phyloP scores from a whole-genome alignment of 257 asterid species.

The Nicotiana undulata region DNA sequence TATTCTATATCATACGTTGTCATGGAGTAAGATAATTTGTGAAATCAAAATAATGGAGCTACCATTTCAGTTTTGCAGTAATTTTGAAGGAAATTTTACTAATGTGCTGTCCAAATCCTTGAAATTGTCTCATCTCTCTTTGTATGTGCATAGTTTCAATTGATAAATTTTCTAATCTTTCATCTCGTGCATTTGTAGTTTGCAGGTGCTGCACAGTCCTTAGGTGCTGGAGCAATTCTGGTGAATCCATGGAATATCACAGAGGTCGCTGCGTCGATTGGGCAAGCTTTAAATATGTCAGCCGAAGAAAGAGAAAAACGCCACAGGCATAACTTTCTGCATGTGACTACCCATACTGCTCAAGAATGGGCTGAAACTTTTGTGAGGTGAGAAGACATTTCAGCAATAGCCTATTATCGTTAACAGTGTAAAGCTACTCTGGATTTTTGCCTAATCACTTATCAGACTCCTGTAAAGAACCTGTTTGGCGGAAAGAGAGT shows the following conservation, averaged over 20 bases:
- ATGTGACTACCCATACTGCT: constrained; percentile 93
- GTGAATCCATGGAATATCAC: constrained; percentile 98
- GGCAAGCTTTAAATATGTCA: constrained; percentile 74
- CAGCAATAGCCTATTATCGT: not conserved
- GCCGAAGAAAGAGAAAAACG: constrained; percentile 93
- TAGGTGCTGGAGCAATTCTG: constrained; percentile 97
- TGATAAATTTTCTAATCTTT: not conserved
- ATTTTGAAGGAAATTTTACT: not conserved
- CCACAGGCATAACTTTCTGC: constrained; percentile 72
- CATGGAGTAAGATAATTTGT: not conserved
- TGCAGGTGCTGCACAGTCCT: constrained; percentile 99
- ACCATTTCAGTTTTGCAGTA: not conserved
- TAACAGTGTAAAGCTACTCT: not conserved
- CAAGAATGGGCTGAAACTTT: constrained; percentile 98
- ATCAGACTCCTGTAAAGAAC: constrained; percentile 1
- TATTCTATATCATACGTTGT: not conserved
- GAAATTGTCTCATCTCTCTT: not conserved
- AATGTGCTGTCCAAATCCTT: not conserved
- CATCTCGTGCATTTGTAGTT: constrained; percentile 36
- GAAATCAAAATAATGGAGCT: not conserved
- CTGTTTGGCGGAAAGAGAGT: not conserved
- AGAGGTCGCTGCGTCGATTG: constrained; percentile 60
- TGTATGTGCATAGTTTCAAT: not conserved
- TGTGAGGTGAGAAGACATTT: constrained; percentile 57
- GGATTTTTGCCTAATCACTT: not conserved